A percentile compares a stretch with the other conserved stretches of the same genome.
These are phyloP conservation scores for Apiospora marii DNA, from an alignment of 2,329 filamentous ascomycete genomes.

Conservation along the genomic window DNA sequence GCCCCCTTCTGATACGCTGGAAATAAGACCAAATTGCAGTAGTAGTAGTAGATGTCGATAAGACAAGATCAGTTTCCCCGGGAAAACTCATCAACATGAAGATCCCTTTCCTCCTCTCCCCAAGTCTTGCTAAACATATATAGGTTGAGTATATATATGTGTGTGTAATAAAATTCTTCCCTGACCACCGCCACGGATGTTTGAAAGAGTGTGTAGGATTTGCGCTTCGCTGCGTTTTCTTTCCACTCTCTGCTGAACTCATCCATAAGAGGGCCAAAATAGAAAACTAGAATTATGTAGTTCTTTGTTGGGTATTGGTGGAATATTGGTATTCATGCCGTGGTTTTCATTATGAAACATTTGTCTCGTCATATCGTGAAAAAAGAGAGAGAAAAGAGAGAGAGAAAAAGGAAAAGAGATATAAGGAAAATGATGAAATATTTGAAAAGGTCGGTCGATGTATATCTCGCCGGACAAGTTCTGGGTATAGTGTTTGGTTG, in stretches of 20 bases:
- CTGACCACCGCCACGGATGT: background rate
- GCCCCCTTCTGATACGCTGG: background rate
- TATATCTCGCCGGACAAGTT: background rate
- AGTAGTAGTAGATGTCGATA: background rate
- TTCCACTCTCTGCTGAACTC: background rate
- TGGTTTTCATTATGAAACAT: constrained; percentile 19
- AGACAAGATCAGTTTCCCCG: constrained; percentile 17
- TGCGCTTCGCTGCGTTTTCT: background rate
- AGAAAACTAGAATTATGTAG: constrained; percentile 18
- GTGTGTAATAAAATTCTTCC: background rate
- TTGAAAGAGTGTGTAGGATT: background rate
- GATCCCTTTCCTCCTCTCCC: background rate
- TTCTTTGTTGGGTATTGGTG: constrained; percentile 16
- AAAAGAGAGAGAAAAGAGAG: constrained; percentile 17
- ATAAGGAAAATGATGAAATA: constrained; percentile 5
- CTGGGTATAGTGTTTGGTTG: background rate
- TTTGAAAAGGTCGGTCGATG: constrained; percentile 5
- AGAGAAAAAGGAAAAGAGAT: background rate
- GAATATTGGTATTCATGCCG: constrained; percentile 19
- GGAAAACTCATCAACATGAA: constrained; percentile 21
- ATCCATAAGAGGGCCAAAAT: background rate
- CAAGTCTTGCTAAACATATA: constrained; percentile 17
- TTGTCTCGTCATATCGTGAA: constrained; percentile 27
- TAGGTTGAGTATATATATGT: background rate
- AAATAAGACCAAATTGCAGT: background rate